Conservation (phyloP, 352 stramenopile species). For the Thalassiosira hispida region DNA sequence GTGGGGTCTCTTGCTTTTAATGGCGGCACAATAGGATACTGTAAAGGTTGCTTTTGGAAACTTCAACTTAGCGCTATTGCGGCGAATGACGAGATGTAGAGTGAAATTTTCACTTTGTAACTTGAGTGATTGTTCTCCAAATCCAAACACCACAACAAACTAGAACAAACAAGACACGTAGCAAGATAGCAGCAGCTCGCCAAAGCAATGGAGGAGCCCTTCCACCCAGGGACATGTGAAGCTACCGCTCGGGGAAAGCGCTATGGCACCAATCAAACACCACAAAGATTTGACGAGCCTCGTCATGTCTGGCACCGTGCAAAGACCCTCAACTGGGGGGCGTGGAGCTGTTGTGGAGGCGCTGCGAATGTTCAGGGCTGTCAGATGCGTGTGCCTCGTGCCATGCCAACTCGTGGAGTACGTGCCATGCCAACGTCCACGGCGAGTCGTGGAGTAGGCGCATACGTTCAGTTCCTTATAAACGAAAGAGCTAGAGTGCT, state of each 20-base stretch:
- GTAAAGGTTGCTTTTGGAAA: no score
- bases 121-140: no score
- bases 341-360: constrained; percentile 43
- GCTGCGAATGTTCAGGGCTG: constrained; percentile 45
- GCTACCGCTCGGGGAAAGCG: constrained; percentile 21
- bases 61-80: no score
- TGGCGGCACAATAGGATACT: no score
- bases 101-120: no score
- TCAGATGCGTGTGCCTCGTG: not conserved
- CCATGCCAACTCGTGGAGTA: not conserved
- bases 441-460: not conserved
- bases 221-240: constrained; percentile 26
- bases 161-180: no score
- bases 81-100: no score
- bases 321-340: constrained; percentile 18
- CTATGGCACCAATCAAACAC: constrained; percentile 6
- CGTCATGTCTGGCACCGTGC: constrained; percentile 10
- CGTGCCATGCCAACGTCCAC: not conserved
- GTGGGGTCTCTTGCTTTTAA: no score
- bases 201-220: not conserved
- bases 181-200: not conserved
- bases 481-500: constrained; percentile 2
- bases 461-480: constrained; percentile 24
- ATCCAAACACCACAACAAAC: no score
- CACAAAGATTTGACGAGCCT: constrained; percentile 16